A percentile compares a stretch with the other conserved stretches of the same genome.
These are phyloP conservation scores for Trapa bicornis DNA, from an alignment of 345 rosid species.

Conservation along the genomic window DNA sequence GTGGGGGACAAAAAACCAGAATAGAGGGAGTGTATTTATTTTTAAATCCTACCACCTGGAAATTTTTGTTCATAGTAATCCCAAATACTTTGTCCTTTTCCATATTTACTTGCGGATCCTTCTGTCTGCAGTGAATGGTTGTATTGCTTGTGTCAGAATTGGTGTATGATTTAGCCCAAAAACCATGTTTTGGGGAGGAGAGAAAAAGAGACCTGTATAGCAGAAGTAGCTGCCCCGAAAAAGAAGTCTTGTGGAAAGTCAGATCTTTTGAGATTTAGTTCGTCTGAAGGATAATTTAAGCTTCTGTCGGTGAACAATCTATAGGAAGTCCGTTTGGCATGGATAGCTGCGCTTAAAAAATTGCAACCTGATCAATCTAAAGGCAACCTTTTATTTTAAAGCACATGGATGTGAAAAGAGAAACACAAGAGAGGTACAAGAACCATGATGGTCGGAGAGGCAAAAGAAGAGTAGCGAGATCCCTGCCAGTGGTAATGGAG, in stretches of 20 bases:
- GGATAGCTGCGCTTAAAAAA: background rate
- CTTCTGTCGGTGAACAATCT: background rate
- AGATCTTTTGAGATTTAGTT: slow-evolving; percentile 14
- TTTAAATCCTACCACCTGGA: slow-evolving; percentile 2
- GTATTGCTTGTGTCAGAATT: background rate
- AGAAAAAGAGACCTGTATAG: slow-evolving; percentile 18
- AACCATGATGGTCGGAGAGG: background rate
- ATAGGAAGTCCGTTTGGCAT: background rate
- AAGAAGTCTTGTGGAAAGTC: slow-evolving; percentile 24
- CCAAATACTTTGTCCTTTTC: slow-evolving; percentile 28
- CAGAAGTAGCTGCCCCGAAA: slow-evolving; percentile 28
- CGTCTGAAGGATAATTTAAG: background rate
- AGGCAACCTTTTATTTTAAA: background rate
- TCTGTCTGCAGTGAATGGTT: slow-evolving; percentile 16
- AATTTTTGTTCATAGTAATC: slow-evolving; percentile 9
- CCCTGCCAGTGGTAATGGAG: background rate
- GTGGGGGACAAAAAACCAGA: background rate
- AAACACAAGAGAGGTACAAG: background rate
- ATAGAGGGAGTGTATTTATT: no score
- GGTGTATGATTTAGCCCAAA: background rate
- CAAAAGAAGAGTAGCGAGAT: background rate
- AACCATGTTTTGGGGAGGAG: background rate
- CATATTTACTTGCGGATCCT: slow-evolving; percentile 16
- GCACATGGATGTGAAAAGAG: background rate
- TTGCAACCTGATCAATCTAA: background rate